Conservation (phyloP, 495 filamentous ascomycete genomes). For the Aspergillus ellipticus region DNA sequence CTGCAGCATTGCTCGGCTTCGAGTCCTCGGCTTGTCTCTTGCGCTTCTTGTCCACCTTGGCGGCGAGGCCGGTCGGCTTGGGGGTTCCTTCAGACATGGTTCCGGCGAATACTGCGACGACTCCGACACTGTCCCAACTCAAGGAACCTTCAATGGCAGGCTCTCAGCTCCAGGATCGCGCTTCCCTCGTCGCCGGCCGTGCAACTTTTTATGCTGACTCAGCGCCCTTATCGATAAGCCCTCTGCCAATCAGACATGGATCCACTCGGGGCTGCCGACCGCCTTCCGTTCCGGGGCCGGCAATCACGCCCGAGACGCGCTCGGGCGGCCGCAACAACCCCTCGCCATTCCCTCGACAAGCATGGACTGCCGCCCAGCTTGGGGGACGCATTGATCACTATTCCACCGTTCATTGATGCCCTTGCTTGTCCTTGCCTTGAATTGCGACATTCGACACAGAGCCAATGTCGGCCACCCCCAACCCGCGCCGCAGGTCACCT, state of each 20-base stretch:
- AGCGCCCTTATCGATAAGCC: slow-evolving; percentile 37
- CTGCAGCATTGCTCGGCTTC: slow-evolving; percentile 26
- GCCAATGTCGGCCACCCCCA: slow-evolving; percentile 37
- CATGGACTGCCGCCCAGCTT: background rate
- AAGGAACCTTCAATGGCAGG: background rate
- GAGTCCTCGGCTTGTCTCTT: slow-evolving; percentile 50
- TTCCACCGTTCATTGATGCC: background rate
- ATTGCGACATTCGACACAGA: background rate
- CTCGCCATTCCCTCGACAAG: background rate
- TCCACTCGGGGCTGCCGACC: slow-evolving; percentile 2
- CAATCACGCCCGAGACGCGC: background rate
- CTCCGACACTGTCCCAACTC: background rate
- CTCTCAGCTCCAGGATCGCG: no score
- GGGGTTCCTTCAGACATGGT: slow-evolving; percentile 17
- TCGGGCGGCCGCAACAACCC: background rate
- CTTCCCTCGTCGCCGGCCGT: no score
- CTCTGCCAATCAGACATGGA: slow-evolving; percentile 18
- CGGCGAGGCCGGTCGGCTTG: slow-evolving; percentile 25
- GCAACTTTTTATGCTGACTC: slow-evolving; percentile 26
- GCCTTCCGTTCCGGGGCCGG: background rate
- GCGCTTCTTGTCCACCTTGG: slow-evolving; percentile 48
- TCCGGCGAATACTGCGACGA: background rate
- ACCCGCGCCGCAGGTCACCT: slow-evolving; percentile 32
- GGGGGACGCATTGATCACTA: background rate
- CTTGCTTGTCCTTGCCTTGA: no score